phyloP scores from a whole-genome alignment of 2,329 filamentous ascomycete species.

The Botrytis galanthina region DNA sequence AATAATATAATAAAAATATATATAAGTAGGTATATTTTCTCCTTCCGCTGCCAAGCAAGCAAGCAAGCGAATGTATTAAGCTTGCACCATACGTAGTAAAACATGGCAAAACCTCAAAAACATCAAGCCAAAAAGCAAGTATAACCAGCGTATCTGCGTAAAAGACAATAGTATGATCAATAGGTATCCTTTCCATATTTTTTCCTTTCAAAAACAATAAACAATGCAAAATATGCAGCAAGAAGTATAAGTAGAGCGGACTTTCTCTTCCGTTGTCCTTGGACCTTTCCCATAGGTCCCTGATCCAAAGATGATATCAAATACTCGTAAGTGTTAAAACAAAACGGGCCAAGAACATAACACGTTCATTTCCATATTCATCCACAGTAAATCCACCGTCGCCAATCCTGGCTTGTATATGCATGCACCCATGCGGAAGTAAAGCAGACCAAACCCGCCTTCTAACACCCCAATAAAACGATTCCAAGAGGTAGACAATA shows the following conservation, averaged over 20 bases:
- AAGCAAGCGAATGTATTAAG: conserved; percentile 6
- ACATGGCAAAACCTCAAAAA: neutral
- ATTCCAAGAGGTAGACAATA: neutral
- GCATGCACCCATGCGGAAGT: conserved; percentile 14
- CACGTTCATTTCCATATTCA: neutral
- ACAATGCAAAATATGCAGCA: conserved; percentile 10
- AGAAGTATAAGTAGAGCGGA: conserved; percentile 13
- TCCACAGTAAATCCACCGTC: conserved; percentile 8
- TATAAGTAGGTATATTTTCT: neutral
- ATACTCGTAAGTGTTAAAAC: conserved; percentile 5
- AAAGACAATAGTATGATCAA: conserved; percentile 15
- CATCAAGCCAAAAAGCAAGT: conserved; percentile 17
- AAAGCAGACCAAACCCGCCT: conserved; percentile 13
- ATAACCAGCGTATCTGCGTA: conserved; percentile 15
- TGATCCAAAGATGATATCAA: neutral
- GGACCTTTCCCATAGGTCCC: neutral
- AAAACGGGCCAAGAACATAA: neutral
- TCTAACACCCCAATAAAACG: conserved; percentile 3
- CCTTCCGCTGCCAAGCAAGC: neutral
- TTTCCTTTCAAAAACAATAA: neutral
- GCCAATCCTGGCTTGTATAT: conserved; percentile 17
- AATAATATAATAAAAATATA: conserved; percentile 8
- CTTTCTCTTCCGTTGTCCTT: conserved; percentile 3
- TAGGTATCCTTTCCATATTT: conserved; percentile 18
- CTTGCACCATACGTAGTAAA: conserved; percentile 11